Evolutionary conservation across 495 filamentous ascomycete species (phyloP).

Genomic region (Penicillium diatomitis): DNA sequence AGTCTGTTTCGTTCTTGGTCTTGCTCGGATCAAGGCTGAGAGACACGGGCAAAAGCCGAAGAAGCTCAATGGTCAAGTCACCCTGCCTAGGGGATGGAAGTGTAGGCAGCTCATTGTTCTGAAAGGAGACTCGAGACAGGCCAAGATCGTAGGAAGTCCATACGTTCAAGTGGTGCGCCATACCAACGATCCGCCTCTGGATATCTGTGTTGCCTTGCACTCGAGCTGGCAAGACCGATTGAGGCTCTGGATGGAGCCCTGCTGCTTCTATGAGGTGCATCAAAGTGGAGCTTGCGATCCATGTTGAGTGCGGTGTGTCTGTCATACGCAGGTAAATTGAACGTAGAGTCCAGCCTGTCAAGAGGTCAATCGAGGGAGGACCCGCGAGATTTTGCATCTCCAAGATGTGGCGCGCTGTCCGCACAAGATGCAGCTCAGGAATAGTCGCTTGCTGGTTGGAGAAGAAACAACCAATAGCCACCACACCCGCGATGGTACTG

Average conservation of each 20-base stretch:
- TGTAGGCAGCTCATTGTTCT: constrained; percentile 16
- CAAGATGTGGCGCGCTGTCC: constrained; percentile 24
- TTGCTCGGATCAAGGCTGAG: constrained; percentile 27
- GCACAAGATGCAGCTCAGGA: constrained; percentile 29
- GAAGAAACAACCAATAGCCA: constrained; percentile 36
- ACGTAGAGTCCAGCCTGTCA: constrained; percentile 38
- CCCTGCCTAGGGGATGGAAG: constrained; percentile 12
- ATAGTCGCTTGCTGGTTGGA: constrained; percentile 18
- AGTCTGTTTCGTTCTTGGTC: constrained; percentile 17
- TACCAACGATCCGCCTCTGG: constrained; percentile 28
- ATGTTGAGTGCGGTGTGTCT: constrained; percentile 35
- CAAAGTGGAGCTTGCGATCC: constrained; percentile 41
- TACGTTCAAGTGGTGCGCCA: constrained; percentile 36
- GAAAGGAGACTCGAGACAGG: constrained; percentile 32
- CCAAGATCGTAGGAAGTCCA: constrained; percentile 44
- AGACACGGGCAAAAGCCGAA: constrained; percentile 28
- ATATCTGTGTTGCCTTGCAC: constrained; percentile 21
- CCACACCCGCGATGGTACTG: constrained; percentile 32
- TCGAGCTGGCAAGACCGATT: constrained; percentile 9
- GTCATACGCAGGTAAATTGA: constrained; percentile 40
- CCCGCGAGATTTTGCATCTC: constrained; percentile 17
- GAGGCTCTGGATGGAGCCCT: constrained; percentile 32
- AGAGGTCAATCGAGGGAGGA: constrained; percentile 20
- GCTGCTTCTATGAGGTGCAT: constrained; percentile 45
- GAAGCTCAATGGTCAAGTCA: constrained; percentile 29